phyloP scores from a whole-genome alignment of 371 early-diverging fungal species.

The Mucor saturninus region DNA sequence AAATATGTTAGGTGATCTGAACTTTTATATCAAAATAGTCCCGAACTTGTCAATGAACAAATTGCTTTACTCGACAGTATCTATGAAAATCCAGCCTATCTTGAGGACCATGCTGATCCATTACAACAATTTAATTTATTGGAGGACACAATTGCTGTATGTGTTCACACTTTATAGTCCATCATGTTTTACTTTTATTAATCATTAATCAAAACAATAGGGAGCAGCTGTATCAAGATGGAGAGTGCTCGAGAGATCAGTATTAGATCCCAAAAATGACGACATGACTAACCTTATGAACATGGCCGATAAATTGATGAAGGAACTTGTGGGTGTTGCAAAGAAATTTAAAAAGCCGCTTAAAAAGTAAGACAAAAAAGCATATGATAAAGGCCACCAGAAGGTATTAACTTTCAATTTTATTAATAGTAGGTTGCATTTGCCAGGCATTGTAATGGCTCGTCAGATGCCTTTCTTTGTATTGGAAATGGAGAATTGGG shows the following conservation, averaged over 20 bases:
- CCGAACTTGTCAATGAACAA: slow-evolving; percentile 47
- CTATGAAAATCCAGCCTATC: slow-evolving; percentile 56
- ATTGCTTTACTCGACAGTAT: slow-evolving; percentile 51
- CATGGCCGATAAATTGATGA: slow-evolving; percentile 53
- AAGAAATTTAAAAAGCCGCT: slow-evolving; percentile 51
- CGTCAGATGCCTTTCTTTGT: slow-evolving; percentile 61
- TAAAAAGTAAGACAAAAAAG: slow-evolving; percentile 37
- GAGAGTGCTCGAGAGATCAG: slow-evolving; percentile 44
- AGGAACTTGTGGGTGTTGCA: slow-evolving; percentile 45
- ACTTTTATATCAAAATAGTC: slow-evolving; percentile 18
- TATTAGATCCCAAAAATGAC: slow-evolving; percentile 36
- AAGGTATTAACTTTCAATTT: background rate
- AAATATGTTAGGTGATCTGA: background rate
- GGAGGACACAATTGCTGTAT: slow-evolving; percentile 55
- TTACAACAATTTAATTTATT: slow-evolving; percentile 37
- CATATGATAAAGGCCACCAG: background rate
- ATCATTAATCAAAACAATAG: slow-evolving; percentile 11
- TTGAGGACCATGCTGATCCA: slow-evolving; percentile 49
- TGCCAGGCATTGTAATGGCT: slow-evolving; percentile 55
- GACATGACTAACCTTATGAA: slow-evolving; percentile 45
- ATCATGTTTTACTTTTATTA: background rate
- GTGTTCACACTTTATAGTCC: background rate
- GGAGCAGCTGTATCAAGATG: slow-evolving; percentile 59
- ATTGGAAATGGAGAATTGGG: slow-evolving; percentile 59
- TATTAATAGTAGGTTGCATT: slow-evolving; percentile 30